phyloP scores from a whole-genome alignment of 2,329 filamentous ascomycete species.

The Diaporthe sp. region DNA sequence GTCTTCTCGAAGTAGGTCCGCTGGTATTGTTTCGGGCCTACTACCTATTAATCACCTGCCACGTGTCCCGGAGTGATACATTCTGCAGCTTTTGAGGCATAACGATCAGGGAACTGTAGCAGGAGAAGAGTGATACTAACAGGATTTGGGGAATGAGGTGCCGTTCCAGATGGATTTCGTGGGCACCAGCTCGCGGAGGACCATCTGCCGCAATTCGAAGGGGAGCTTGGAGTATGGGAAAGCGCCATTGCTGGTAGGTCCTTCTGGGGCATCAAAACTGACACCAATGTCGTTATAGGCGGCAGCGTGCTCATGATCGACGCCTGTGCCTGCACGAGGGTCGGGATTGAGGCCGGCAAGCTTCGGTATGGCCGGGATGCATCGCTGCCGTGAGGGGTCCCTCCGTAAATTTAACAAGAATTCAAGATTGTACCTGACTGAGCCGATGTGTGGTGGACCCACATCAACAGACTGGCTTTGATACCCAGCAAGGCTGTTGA shows the following conservation, averaged over 20 bases:
- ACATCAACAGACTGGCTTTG: background rate
- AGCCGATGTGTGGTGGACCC: background rate
- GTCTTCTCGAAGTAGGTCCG: constrained; percentile 6
- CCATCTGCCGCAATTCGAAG: background rate
- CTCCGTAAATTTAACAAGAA: background rate
- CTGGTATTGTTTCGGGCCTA: background rate
- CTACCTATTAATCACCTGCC: too few species aligned
- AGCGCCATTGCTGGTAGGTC: background rate
- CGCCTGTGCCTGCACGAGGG: background rate
- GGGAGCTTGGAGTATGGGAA: background rate
- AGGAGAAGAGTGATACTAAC: background rate
- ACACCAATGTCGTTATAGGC: too few species aligned
- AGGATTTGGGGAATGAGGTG: background rate
- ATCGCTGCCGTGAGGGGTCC: background rate
- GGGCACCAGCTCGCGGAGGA: constrained; percentile 3
- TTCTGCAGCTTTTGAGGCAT: too few species aligned
- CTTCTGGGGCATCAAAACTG: background rate
- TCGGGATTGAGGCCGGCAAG: background rate
- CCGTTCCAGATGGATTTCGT: constrained; percentile 2
- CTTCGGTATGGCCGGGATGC: background rate
- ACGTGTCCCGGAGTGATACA: too few species aligned
- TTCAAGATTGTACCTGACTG: background rate
- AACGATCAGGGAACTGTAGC: too few species aligned
- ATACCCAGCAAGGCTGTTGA: background rate
- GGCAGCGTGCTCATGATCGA: too few species aligned